Conservation (phyloP, 2,329 filamentous ascomycete genomes). For the Cucurbitaria berberidis region DNA sequence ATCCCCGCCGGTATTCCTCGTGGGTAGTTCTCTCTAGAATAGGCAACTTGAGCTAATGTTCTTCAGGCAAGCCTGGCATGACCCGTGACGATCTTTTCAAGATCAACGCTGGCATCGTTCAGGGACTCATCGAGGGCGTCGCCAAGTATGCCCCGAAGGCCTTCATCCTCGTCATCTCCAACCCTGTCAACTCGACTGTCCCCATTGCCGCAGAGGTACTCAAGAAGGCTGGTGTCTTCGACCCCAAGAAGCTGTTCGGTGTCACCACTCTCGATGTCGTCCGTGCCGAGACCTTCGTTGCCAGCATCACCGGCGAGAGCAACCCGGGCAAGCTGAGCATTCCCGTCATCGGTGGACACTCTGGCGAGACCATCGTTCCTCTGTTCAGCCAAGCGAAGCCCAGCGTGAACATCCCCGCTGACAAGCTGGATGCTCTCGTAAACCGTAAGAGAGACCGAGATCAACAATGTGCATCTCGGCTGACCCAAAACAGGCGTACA, state of each 20-base stretch:
- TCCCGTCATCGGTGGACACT: slow-evolving; percentile 95
- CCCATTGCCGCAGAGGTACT: slow-evolving; percentile 97
- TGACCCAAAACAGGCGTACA: slow-evolving; percentile 68
- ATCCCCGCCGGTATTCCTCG: slow-evolving; percentile 98
- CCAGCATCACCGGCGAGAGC: slow-evolving; percentile 80
- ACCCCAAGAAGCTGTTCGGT: slow-evolving; percentile 95
- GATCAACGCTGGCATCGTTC: slow-evolving; percentile 98
- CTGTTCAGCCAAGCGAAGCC: slow-evolving; percentile 93
- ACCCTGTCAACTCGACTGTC: slow-evolving; percentile 99
- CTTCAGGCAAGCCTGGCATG: slow-evolving; percentile 97
- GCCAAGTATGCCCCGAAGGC: slow-evolving; percentile 91
- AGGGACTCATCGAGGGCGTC: slow-evolving; percentile 86
- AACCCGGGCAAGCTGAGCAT: slow-evolving; percentile 83
- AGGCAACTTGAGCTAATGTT: slow-evolving; percentile 18
- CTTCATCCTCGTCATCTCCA: slow-evolving; percentile 95
- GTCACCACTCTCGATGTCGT: slow-evolving; percentile 99
- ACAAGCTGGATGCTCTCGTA: slow-evolving; percentile 89
- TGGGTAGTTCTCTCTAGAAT: slow-evolving; percentile 51
- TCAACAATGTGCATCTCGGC: neutral
- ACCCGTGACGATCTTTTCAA: slow-evolving; percentile 99
- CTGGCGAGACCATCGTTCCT: slow-evolving; percentile 96
- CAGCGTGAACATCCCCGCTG: slow-evolving; percentile 77
- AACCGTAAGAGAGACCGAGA: slow-evolving; percentile 66
- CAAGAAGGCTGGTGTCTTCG: slow-evolving; percentile 90
- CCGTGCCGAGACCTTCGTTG: slow-evolving; percentile 95